A percentile compares a stretch with the other conserved stretches of the same genome.
Conservation (phyloP, 2,329 filamentous ascomycete species). For the Diatrype stigma region DNA sequence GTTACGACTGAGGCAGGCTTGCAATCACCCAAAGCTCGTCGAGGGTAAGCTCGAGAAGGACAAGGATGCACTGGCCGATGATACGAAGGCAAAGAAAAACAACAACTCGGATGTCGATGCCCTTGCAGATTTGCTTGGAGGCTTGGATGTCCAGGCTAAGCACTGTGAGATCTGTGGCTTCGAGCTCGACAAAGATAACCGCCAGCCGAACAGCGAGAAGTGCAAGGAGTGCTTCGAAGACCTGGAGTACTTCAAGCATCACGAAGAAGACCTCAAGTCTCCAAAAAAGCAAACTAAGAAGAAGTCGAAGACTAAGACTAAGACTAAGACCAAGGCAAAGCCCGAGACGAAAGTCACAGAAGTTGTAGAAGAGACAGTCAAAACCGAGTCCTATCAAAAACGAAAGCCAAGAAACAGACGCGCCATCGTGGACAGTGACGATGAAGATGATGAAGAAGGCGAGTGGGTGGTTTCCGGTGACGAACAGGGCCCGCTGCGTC, state of each 20-base stretch:
- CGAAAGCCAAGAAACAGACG: slow-evolving; percentile 33
- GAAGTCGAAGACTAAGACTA: slow-evolving; percentile 29
- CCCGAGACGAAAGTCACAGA: slow-evolving; percentile 25
- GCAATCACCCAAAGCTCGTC: slow-evolving; percentile 88
- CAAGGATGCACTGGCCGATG: slow-evolving; percentile 74
- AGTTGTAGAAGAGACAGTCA: slow-evolving; percentile 28
- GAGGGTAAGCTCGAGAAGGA: slow-evolving; percentile 83
- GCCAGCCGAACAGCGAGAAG: slow-evolving; percentile 36
- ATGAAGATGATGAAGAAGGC: slow-evolving; percentile 64
- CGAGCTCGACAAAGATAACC: slow-evolving; percentile 52
- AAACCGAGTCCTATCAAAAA: slow-evolving; percentile 24
- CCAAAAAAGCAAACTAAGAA: slow-evolving; percentile 34
- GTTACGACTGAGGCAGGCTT: slow-evolving; percentile 85
- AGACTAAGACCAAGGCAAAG: slow-evolving; percentile 22
- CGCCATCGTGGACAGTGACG: slow-evolving; percentile 47
- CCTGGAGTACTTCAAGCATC: slow-evolving; percentile 57
- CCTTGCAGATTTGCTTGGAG: slow-evolving; percentile 81
- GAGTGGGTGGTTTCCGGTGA: slow-evolving; percentile 76
- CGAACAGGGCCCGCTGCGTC: slow-evolving; percentile 54
- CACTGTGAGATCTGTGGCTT: slow-evolving; percentile 81
- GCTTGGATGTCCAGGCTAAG: slow-evolving; percentile 72
- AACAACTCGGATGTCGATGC: slow-evolving; percentile 68
- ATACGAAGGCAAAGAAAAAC: slow-evolving; percentile 46
- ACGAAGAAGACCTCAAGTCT: slow-evolving; percentile 36
- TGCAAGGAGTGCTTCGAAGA: slow-evolving; percentile 76